phyloP scores from a whole-genome alignment of 2,329 filamentous ascomycete genomes.

The Neonectria sp. region DNA sequence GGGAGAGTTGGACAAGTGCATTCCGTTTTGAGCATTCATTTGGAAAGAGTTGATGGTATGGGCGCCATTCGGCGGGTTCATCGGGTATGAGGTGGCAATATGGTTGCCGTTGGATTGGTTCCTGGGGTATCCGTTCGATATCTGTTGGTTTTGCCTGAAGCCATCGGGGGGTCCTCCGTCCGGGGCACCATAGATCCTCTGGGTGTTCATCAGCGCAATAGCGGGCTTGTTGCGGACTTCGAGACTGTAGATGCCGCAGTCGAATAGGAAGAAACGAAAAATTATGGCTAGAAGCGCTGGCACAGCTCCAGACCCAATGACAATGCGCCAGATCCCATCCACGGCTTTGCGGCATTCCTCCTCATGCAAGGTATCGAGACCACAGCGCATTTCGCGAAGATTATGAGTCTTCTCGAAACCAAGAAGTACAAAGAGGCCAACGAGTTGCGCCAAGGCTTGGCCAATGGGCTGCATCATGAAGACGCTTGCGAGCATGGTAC shows the following conservation, averaged over 20 bases:
- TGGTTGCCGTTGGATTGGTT: conserved; percentile 37
- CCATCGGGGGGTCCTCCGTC: conserved; percentile 39
- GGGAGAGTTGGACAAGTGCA: conserved; percentile 50
- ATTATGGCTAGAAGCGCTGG: conserved; percentile 75
- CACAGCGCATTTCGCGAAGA: conserved; percentile 63
- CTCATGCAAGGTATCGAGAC: conserved; percentile 61
- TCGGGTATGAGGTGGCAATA: conserved; percentile 41
- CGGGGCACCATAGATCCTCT: conserved; percentile 68
- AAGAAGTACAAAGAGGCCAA: conserved; percentile 69
- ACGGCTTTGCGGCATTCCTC: conserved; percentile 63
- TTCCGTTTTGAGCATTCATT: conserved; percentile 42
- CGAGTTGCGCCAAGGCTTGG: conserved; percentile 75
- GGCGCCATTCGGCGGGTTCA: conserved; percentile 39
- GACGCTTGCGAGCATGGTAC: conserved; percentile 77
- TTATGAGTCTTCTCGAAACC: conserved; percentile 60
- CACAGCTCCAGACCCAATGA: conserved; percentile 75
- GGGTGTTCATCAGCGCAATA: conserved; percentile 72
- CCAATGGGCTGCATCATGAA: conserved; percentile 80
- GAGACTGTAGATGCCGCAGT: conserved; percentile 75
- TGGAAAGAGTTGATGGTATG: conserved; percentile 40
- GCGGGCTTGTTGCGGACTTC: conserved; percentile 75
- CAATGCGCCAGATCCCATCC: conserved; percentile 77
- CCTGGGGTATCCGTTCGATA: conserved; percentile 39
- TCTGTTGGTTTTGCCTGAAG: conserved; percentile 35
- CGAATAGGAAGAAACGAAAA: conserved; percentile 77